Conservation (phyloP, 108 stramenopile species). For the Nitzschia palea region DNA sequence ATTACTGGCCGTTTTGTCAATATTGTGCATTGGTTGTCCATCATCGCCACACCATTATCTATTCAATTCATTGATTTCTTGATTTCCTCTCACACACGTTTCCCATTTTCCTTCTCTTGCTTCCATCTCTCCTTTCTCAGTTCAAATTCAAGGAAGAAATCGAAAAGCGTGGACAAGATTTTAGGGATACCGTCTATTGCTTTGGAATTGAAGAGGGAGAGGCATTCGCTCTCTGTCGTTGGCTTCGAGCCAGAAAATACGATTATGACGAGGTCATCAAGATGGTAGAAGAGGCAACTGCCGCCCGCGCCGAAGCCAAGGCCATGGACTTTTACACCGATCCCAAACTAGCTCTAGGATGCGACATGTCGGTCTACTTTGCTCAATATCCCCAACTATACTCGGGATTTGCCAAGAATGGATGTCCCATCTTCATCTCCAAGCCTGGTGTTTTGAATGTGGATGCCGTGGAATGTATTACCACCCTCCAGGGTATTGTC, state of each 20-base stretch:
- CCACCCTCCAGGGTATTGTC: constrained; percentile 74
- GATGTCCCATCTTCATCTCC: constrained; percentile 75
- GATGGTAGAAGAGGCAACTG: constrained; percentile 84
- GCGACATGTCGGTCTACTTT: constrained; percentile 61
- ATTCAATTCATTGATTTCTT: not conserved
- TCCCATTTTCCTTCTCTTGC: not conserved
- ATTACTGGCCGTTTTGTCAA: not conserved
- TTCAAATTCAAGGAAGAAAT: constrained; percentile 56
- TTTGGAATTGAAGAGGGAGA: constrained; percentile 61
- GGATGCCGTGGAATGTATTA: constrained; percentile 81
- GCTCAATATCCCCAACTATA: constrained; percentile 86
- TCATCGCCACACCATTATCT: not conserved
- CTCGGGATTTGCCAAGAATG: constrained; percentile 72
- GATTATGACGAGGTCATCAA: constrained; percentile 67
- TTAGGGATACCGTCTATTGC: constrained; percentile 48
- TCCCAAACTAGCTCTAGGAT: constrained; percentile 63
- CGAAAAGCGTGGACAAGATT: constrained; percentile 44
- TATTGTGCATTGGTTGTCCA: not conserved
- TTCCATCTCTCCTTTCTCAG: constrained; percentile 9
- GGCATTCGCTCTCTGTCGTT: constrained; percentile 47
- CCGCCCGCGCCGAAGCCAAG: constrained; percentile 53
- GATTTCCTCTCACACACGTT: not conserved
- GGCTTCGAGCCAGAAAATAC: constrained; percentile 66
- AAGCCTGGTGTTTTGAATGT: constrained; percentile 82
- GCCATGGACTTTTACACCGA: constrained; percentile 74